Percentiles rank a stretch among this genome's conserved stretches.
phyloP scores from a whole-genome alignment of 306 rosid genomes.

The Vicia sativa region DNA sequence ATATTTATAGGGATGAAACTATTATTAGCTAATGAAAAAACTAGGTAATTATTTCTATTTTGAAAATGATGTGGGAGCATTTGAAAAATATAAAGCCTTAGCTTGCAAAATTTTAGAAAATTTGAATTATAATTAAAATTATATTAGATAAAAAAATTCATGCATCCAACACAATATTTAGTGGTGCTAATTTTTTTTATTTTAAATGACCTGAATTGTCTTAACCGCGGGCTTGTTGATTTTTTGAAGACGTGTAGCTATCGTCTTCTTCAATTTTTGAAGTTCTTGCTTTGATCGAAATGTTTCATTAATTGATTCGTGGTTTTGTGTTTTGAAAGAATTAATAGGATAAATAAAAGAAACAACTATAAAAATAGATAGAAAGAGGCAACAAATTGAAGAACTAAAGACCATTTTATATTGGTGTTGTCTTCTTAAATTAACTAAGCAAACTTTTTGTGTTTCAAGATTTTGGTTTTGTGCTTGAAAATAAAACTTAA shows the following conservation, averaged over 20 bases:
- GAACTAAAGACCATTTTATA: slow-evolving; percentile 65
- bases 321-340: slow-evolving; percentile 30
- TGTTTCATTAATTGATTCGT: slow-evolving; percentile 53
- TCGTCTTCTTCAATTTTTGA: slow-evolving; percentile 44
- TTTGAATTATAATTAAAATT: too few relatives aligned
- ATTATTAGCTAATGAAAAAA: too few relatives aligned
- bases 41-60: too few relatives aligned
- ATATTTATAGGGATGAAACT: too few relatives aligned
- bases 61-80: too few relatives aligned
- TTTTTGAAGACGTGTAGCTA: slow-evolving; percentile 56
- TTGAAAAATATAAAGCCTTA: too few relatives aligned
- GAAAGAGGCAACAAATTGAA: slow-evolving; percentile 47
- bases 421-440: slow-evolving; percentile 19
- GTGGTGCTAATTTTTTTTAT: neutral
- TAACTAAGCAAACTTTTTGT: too few relatives aligned
- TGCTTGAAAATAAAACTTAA: too few relatives aligned
- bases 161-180: neutral
- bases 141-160: too few relatives aligned
- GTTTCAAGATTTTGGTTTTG: too few relatives aligned
- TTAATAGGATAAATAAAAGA: slow-evolving; percentile 56
- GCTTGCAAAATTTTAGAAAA: too few relatives aligned
- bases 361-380: slow-evolving; percentile 60
- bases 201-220: slow-evolving; percentile 67
- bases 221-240: slow-evolving; percentile 80
- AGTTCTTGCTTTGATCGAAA: slow-evolving; percentile 56